Evolutionary conservation across 164 flowering plant genomes (phyloP).

Genomic region (Piper longum): DNA sequence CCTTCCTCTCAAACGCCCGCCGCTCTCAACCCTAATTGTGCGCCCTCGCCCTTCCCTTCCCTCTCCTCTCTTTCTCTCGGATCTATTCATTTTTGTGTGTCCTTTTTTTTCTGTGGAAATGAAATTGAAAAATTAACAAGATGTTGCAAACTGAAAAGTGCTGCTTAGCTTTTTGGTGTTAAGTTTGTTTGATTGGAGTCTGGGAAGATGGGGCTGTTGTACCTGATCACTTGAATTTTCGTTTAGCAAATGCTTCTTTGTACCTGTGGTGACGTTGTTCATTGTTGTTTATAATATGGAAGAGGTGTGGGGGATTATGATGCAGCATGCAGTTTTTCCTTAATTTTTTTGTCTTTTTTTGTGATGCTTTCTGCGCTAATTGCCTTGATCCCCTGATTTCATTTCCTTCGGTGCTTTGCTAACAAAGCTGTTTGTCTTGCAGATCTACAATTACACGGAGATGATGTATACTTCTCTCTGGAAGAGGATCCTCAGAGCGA

Average conservation of each 20-base stretch:
- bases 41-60: not conserved
- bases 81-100: no score
- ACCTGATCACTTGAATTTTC: no score
- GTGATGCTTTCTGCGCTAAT: not conserved
- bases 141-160: no score
- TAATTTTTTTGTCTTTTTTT: no score
- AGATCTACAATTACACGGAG: slow-evolving; percentile 94
- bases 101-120: no score
- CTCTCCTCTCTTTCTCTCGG: not conserved
- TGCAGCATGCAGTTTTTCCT: no score
- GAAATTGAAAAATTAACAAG: no score
- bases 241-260: no score
- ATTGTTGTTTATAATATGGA: not conserved
- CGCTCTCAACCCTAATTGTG: slow-evolving; percentile 62
- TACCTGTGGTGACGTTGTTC: not conserved
- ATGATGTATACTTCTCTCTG: slow-evolving; percentile 77
- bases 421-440: slow-evolving; percentile 2
- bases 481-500: slow-evolving; percentile 38
- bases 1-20: slow-evolving; percentile 25
- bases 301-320: not conserved
- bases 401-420: not conserved
- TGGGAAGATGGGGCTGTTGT: no score
- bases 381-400: slow-evolving; percentile 2
- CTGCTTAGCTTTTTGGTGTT: no score
- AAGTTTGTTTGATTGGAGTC: no score